Evolutionary conservation across 148 eudicot genomes (phyloP).

Genomic region (Chenopodium quinoa): DNA sequence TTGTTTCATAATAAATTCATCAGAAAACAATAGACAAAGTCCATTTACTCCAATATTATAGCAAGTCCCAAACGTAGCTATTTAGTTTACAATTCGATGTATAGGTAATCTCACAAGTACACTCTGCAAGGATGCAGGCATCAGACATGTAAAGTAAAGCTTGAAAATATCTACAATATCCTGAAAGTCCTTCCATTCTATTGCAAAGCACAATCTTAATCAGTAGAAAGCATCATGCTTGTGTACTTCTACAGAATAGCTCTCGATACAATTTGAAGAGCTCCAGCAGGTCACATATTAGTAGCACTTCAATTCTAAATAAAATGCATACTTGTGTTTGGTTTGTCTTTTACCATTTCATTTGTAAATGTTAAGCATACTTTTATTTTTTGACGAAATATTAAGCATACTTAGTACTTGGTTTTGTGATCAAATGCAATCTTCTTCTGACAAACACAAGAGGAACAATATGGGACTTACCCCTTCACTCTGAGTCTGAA

Average conservation of each 20-base stretch:
- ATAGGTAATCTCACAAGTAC: not conserved
- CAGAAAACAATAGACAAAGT: not conserved
- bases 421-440: not conserved
- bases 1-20: not conserved
- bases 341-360: too few relatives aligned
- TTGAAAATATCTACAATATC: not conserved
- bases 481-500: conserved; percentile 76
- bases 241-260: not conserved
- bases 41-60: not conserved
- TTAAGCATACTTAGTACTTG: not conserved
- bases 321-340: too few relatives aligned
- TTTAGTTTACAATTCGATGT: not conserved
- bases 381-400: too few relatives aligned
- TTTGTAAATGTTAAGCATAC: not conserved
- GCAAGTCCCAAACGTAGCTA: not conserved
- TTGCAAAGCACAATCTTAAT: not conserved
- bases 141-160: not conserved
- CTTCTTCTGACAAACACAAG: not conserved
- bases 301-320: not conserved
- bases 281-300: not conserved
- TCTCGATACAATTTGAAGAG: not conserved
- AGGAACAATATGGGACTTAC: conserved; percentile 41
- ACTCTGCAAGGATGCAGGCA: not conserved
- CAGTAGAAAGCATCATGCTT: not conserved
- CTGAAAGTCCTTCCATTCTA: not conserved